Evolutionary conservation across 2,329 filamentous ascomycete species (phyloP).

Genomic region (Scorias spongiosa): DNA sequence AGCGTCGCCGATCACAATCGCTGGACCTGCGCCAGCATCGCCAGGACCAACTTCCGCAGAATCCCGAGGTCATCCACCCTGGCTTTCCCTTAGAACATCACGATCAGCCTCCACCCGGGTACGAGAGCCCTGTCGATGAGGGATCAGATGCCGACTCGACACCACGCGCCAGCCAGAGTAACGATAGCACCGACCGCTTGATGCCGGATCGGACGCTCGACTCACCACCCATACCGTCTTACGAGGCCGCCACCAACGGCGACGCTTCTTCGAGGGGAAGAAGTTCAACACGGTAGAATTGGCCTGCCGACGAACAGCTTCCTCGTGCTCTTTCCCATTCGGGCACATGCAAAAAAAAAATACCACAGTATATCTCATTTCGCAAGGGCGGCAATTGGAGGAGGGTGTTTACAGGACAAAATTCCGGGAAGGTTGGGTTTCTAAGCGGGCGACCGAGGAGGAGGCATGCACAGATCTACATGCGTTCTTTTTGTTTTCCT

Average conservation of each 20-base stretch:
- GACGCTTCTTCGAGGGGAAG: constrained; percentile 13
- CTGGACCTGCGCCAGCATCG: constrained; percentile 10
- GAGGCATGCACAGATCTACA: no score
- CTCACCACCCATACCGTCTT: constrained; percentile 62
- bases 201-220: constrained; percentile 5
- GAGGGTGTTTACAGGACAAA: no score
- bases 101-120: constrained; percentile 30
- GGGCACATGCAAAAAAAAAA: no score
- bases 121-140: constrained; percentile 27
- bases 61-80: constrained; percentile 8
- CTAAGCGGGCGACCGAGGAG: no score
- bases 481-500: no score
- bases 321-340: no score
- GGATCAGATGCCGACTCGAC: constrained; percentile 9
- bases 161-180: constrained; percentile 11
- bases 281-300: constrained; percentile 7
- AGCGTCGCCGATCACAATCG: constrained; percentile 12
- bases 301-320: no score
- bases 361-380: no score
- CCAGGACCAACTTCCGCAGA: constrained; percentile 2
- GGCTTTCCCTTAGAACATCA: constrained; percentile 18
- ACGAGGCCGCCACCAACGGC: constrained; percentile 52
- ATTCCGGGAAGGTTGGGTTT: no score
- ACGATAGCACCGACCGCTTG: constrained; percentile 5
- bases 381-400: no score